A percentile compares a stretch with the other conserved stretches of the same genome.
Evolutionary conservation across 1,139 yeast genomes (phyloP).

Genomic region (Suhomyces maxii): DNA sequence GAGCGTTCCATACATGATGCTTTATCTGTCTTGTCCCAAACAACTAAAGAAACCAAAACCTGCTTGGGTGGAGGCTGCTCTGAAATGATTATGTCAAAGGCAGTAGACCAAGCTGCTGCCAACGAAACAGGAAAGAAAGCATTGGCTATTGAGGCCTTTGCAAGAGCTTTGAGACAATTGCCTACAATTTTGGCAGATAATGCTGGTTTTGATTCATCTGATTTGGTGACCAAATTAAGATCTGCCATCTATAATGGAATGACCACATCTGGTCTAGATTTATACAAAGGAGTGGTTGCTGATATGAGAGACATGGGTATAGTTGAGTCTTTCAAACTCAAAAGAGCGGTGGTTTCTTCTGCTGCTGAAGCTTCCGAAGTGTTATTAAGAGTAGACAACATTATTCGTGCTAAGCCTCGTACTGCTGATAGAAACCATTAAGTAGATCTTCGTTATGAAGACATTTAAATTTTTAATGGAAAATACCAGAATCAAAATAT

Average conservation of each 20-base stretch:
- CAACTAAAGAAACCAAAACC: conserved; percentile 91
- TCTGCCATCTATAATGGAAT: conserved; percentile 92
- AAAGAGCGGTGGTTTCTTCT: conserved; percentile 91
- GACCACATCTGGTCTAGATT: conserved; percentile 86
- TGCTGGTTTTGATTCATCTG: conserved; percentile 95
- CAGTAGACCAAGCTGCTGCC: conserved; percentile 94
- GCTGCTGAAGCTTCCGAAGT: conserved; percentile 98
- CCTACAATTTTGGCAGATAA: conserved; percentile 96
- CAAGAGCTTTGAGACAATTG: conserved; percentile 87
- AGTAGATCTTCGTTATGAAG: not conserved
- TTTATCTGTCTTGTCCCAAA: conserved; percentile 89
- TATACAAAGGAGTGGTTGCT: conserved; percentile 78
- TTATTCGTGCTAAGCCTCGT: conserved; percentile 94
- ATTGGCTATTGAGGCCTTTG: conserved; percentile 92
- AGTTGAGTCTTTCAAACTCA: conserved; percentile 88
- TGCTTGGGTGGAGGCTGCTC: conserved; percentile 98
- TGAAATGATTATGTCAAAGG: conserved; percentile 97
- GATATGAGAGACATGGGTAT: conserved; percentile 95
- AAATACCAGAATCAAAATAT: not conserved
- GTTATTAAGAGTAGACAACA: conserved; percentile 89
- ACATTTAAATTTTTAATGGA: no score
- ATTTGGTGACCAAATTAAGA: conserved; percentile 85
- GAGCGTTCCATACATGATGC: conserved; percentile 98
- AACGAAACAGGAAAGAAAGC: conserved; percentile 93
- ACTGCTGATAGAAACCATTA: conserved; percentile 80